Conservation (phyloP, 371 early-diverging fungal species). For the Mucor lusitanicus region DNA sequence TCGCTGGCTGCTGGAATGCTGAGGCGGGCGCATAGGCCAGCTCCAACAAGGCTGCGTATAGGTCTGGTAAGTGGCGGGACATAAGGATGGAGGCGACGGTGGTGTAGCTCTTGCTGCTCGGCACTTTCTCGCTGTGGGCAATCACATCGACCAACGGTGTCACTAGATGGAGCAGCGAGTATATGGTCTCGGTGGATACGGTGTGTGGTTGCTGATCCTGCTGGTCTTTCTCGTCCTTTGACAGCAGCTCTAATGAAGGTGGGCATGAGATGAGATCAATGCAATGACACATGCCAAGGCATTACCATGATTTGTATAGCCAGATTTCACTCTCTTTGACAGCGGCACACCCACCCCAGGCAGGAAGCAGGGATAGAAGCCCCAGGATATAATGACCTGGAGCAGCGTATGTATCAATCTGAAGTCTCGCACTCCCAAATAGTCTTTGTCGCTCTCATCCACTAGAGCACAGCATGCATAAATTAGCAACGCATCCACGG, state of each 20-base stretch:
- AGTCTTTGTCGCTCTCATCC: conserved; percentile 36
- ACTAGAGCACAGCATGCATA: background rate
- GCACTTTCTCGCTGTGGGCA: conserved; percentile 19
- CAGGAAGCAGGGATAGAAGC: conserved; percentile 64
- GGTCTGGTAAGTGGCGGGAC: conserved; percentile 60
- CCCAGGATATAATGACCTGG: conserved; percentile 71
- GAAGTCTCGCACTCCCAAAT: conserved; percentile 63
- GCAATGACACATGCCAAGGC: too few relatives aligned
- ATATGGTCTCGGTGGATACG: conserved; percentile 3
- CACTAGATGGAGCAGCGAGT: conserved; percentile 3
- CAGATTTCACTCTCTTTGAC: conserved; percentile 58
- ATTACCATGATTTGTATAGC: conserved; percentile 51
- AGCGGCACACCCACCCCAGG: conserved; percentile 72
- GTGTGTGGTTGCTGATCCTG: background rate
- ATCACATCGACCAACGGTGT: conserved; percentile 34
- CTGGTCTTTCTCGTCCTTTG: conserved; percentile 18
- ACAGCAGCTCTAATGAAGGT: conserved; percentile 14
- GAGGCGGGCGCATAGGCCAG: conserved; percentile 66
- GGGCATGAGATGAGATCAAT: too few relatives aligned
- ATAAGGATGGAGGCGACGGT: conserved; percentile 60
- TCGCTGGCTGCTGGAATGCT: conserved; percentile 16
- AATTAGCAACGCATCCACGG: background rate
- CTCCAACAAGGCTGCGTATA: conserved; percentile 69
- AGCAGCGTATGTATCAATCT: conserved; percentile 66
- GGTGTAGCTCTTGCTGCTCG: conserved; percentile 47